Conservation (phyloP, 495 filamentous ascomycete species). For the Trichoderma parareesei region DNA sequence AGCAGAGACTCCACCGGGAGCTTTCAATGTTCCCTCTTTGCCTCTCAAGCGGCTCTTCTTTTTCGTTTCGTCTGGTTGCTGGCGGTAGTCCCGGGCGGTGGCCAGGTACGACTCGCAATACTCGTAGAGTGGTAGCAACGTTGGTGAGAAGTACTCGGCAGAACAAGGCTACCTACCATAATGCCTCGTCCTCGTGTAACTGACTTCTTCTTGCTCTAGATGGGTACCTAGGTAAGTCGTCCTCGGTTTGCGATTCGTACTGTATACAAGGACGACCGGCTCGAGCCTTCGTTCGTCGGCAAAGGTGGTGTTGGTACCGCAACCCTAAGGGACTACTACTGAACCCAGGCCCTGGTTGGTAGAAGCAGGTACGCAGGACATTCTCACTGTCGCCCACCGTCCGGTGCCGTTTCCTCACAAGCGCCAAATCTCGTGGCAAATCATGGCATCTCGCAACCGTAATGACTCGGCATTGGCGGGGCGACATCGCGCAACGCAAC, state of each 20-base stretch:
- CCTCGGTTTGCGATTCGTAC: no score
- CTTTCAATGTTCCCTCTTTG: not conserved
- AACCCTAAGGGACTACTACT: not conserved
- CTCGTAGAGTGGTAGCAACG: not conserved
- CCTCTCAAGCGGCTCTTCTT: conserved; percentile 48
- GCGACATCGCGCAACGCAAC: conserved; percentile 1
- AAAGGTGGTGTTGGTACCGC: not conserved
- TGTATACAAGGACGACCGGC: no score
- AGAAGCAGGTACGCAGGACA: not conserved
- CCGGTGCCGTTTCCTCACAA: not conserved
- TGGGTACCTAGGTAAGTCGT: no score
- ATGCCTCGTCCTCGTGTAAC: no score
- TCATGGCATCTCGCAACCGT: not conserved
- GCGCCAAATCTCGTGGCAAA: conserved; percentile 1
- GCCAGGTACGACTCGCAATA: no score
- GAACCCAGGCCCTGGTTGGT: not conserved
- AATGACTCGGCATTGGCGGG: not conserved
- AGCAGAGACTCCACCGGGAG: not conserved
- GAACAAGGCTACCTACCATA: no score
- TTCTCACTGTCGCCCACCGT: not conserved
- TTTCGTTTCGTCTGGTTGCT: conserved; percentile 51
- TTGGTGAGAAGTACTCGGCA: no score
- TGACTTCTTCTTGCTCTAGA: no score
- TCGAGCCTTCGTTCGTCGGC: not conserved
- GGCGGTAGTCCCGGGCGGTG: conserved; percentile 26